Evolutionary conservation across 164 flowering plant species (phyloP), one percentile per base, ranked within the genome.

Genomic region (Tinospora cordifolia): DNA sequence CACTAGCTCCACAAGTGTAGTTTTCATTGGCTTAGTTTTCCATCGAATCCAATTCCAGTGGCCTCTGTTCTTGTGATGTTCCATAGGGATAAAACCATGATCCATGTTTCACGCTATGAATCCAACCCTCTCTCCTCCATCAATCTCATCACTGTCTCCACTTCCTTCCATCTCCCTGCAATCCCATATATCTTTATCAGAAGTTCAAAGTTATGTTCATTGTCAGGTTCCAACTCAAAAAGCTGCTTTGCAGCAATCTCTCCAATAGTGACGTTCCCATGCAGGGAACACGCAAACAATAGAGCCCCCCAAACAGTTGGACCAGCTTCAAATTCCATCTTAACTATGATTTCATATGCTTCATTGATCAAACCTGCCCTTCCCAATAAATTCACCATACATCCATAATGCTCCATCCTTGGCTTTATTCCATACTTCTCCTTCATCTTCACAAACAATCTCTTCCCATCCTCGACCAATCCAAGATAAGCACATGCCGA

Each of bases 301-400:
- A 92, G 69, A 49, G 96, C 98, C 60, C 99, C 98, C 99, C 97
- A 94, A 12, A 85, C 87, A 10, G 91, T 87, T 11, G 92, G 81
- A 59, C 95, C 92, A 19, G 89, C 89, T 66, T 84, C 86, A 57
- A 84, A 76, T 57, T 79, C 85, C 90, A 91, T 88, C 38, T 83
- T 77, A 26, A 46, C 54, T 41, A 89, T 72, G 15, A 87, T 63
- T 2, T 75, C 81, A 73, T 82, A 86, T 21, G 97, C 97, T 71
- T 94, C 81, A 15, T 71, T 64, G 3, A 90, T 75, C 67, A 87
- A 63, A 0, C 96, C 92, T 13, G 89, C 88, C 74, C 87, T 83
- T 65, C 89, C 96, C 34, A 85, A 83, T 10, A 94, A 85, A 73
- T 90, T 88, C 75, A 89, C 97, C 91, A 89, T 78, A 59, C 98